Evolutionary conservation across 257 asterid genomes (phyloP), one percentile per base, ranked within the genome.

Genomic region (Solanum sitiens): DNA sequence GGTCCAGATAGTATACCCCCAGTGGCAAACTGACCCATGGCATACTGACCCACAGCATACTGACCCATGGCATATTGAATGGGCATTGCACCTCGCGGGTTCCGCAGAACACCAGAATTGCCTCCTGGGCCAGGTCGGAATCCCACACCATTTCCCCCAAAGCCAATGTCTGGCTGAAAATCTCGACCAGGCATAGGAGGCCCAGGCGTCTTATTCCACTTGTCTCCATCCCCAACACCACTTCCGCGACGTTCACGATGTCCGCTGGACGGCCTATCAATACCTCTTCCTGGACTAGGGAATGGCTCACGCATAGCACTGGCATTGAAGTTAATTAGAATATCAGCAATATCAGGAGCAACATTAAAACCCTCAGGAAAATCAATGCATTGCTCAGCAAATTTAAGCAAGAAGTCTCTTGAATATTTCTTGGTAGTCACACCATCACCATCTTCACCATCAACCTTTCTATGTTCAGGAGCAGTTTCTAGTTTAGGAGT

Each of bases 351-450:
- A 44, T 93, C 96, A 45, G 91, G 73, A 33, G 92, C 50, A 68
- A 94, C 85, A 79, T 89, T 92, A 86, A 97, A 95, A 61, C 92
- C 95, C 25, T 92, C 91, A 3, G 99, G 99, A 63, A 94, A 93
- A 89, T 92, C 94, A 84, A 74, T 87, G 87, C 92, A 95, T 83
- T 94, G 98, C 45, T 90, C 93, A 27, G 88, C 88, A 88, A 97
- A 96, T 91, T 90, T 96, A 84, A 96, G 94, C 63, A 97, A 94
- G 90, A 96, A 97, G 90, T 97, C 99, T 71, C 98, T 91, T 13
- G 99, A 92, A 89, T 97, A 97, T 89, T 89, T 93, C 90, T 94
- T 97, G 15, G 92, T 92, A 72, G 32, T 86, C 74, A 84, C 85
- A 77, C 87, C 98, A 88, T 89, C 85, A 53, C 44, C 91, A 89